Evolutionary conservation across 768 basidiomycete genomes (phyloP).

Genomic region (Pleurotus pulmonarius): DNA sequence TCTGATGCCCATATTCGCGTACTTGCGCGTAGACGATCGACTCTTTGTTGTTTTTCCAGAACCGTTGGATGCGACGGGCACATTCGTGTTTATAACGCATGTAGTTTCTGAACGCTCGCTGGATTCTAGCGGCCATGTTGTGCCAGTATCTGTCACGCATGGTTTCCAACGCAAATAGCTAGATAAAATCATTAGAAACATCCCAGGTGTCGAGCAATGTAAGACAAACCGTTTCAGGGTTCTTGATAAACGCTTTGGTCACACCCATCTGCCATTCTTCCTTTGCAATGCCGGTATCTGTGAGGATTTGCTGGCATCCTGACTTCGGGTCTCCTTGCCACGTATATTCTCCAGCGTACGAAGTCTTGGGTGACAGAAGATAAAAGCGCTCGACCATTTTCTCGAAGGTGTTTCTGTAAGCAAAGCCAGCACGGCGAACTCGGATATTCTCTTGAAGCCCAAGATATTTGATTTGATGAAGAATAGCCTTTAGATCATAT

Average conservation of each 20-base stretch:
- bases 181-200: conserved; percentile 7
- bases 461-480: conserved; percentile 99
- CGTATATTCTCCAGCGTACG: conserved; percentile 97
- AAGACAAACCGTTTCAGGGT: conserved; percentile 81
- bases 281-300: conserved; percentile 90
- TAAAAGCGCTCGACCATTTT: conserved; percentile 99
- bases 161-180: conserved; percentile 97
- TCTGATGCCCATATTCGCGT: conserved; percentile 92
- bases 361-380: conserved; percentile 88
- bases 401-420: conserved; percentile 96
- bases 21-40: conserved; percentile 82
- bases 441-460: conserved; percentile 98
- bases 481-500: conserved; percentile 91
- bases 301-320: conserved; percentile 89
- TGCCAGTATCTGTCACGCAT: conserved; percentile 99
- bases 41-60: conserved; percentile 99
- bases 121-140: conserved; percentile 97
- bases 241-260: conserved; percentile 99
- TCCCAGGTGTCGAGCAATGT: neutral
- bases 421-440: conserved; percentile 95
- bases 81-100: conserved; percentile 95
- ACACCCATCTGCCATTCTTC: conserved; percentile 99
- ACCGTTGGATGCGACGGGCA: conserved; percentile 91
- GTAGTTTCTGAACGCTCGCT: conserved; percentile 94
- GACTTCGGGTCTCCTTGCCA: conserved; percentile 91